Base-by-base conservation (phyloP, 2,329 filamentous ascomycete genomes). In the Colletotrichum sansevieriae region DNA sequence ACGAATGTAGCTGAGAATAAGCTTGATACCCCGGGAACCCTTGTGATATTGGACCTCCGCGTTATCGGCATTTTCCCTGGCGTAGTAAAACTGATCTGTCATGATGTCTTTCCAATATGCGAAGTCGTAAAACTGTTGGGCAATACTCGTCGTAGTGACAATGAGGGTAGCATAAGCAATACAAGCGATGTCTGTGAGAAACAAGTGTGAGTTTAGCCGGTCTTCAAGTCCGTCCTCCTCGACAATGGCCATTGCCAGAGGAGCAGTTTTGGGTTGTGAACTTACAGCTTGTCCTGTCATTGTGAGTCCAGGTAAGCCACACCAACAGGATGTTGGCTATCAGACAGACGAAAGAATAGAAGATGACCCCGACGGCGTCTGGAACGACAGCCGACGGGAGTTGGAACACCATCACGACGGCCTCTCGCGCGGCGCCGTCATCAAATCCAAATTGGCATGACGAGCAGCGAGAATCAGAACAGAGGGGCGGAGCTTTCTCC, bases 361-460 rank as follows among this genome's bases (percentile, higher is more conserved):
- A 37, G 33, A 69, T 47, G n/a, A 65, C 41, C 35, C 62, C 66
- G 55, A 49, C 15, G 51, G 49, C 66, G 43, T 69, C 66, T 25
- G 55, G 22, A 43, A 44, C 35, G 49, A 69, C 66, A 49, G 62
- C 66, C 49, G 66, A 49, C 47, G 66, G 66, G 49, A 69, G 62
- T 66, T 69, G 66, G 43, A 69, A 69, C 25, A 69, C 62, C 66
- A 69, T 69, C 49, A 54, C 49, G 49, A 66, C 62, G 43, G 22
- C 49, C 55, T 52, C 56, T 65, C 12, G 18, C 49, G 65, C 43
- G 43, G 35, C 62, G 18, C 22, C 41, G 47, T 69, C 62, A 61
- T 51, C n/a, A 20, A 41, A 25, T 55, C 55, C 62, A 52, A 60
- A 61, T 6, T 18, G 22, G 35, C 66, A 69, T 69, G 55, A 44